These are phyloP conservation scores for Entomortierella parvispora DNA, from an alignment of 192 early-diverging fungal genomes.

Conservation along the genomic window DNA sequence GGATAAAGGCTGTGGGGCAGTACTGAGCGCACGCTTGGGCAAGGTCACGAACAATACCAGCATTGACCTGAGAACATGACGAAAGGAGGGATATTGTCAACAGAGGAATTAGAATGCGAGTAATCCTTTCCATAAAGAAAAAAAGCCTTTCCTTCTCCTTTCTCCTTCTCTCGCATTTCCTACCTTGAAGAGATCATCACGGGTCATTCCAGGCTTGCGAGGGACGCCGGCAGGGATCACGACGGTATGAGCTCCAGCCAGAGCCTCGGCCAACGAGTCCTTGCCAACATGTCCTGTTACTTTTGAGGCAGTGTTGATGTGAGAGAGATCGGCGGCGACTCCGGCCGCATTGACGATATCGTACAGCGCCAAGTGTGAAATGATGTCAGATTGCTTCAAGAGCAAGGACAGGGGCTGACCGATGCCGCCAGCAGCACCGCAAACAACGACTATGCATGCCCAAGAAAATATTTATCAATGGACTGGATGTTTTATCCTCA, in stretches of 20 bases:
- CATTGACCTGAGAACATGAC: slow-evolving; percentile 77
- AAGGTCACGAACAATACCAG: slow-evolving; percentile 89
- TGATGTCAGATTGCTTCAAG: slow-evolving; percentile 86
- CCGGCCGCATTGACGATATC: slow-evolving; percentile 98
- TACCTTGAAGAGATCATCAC: slow-evolving; percentile 96
- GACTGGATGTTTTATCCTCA: too few species aligned
- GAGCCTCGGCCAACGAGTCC: slow-evolving; percentile 53
- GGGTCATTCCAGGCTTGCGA: slow-evolving; percentile 97
- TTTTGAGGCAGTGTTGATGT: slow-evolving; percentile 84
- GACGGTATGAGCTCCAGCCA: slow-evolving; percentile 66
- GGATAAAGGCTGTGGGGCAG: slow-evolving; percentile 85
- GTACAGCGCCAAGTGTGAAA: slow-evolving; percentile 89
- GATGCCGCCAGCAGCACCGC: slow-evolving; percentile 91
- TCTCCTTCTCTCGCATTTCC: background rate
- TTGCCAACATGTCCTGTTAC: slow-evolving; percentile 60
- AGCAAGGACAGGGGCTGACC: slow-evolving; percentile 96
- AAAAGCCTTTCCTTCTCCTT: background rate
- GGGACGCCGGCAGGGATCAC: slow-evolving; percentile 98
- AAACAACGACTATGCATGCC: slow-evolving; percentile 36
- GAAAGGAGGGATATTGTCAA: background rate
- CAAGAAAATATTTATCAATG: slow-evolving; percentile 66
- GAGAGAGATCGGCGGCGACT: slow-evolving; percentile 92
- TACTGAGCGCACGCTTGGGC: slow-evolving; percentile 81
- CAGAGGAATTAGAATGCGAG: background rate
- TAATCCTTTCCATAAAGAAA: background rate